Evolutionary conservation across 805 yeast genomes (phyloP).

Genomic region (Myxozyma udenii): DNA sequence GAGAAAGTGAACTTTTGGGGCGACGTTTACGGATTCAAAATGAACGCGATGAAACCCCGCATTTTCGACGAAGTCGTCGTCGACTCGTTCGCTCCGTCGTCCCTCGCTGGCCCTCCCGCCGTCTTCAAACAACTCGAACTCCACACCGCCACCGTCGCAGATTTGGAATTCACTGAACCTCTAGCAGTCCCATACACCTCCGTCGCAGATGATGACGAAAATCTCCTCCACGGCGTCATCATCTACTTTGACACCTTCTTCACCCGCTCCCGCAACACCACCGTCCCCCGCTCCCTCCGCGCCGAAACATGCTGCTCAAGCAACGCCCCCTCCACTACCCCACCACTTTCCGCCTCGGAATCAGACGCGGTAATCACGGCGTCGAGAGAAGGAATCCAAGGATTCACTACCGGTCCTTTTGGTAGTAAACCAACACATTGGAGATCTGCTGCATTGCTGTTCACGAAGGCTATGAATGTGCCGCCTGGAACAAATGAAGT

Average conservation of each 20-base stretch:
- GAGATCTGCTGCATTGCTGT: constrained; percentile 84
- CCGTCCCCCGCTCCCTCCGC: constrained; percentile 22
- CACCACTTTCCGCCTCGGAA: background rate
- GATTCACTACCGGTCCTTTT: constrained; percentile 87
- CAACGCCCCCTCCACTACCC: background rate
- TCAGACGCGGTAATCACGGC: background rate
- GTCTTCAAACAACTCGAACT: constrained; percentile 72
- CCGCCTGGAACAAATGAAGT: constrained; percentile 61
- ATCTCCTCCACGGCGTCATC: constrained; percentile 70
- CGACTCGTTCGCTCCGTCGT: constrained; percentile 62
- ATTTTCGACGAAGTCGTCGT: constrained; percentile 67
- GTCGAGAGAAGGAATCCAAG: constrained; percentile 14
- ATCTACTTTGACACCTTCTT: constrained; percentile 87
- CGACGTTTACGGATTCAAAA: constrained; percentile 92
- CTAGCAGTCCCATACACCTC: constrained; percentile 45
- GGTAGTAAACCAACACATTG: constrained; percentile 76
- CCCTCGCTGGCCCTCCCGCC: constrained; percentile 58
- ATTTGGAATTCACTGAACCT: constrained; percentile 62
- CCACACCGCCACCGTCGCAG: constrained; percentile 69
- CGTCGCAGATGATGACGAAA: constrained; percentile 56
- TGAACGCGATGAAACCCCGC: constrained; percentile 69
- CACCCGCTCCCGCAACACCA: constrained; percentile 44
- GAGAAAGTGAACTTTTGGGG: constrained; percentile 95
- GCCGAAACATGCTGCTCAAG: constrained; percentile 42
- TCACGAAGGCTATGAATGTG: constrained; percentile 69